These are phyloP conservation scores for Coemansia sp. DNA, from an alignment of 192 early-diverging fungal genomes.

Conservation along the genomic window DNA sequence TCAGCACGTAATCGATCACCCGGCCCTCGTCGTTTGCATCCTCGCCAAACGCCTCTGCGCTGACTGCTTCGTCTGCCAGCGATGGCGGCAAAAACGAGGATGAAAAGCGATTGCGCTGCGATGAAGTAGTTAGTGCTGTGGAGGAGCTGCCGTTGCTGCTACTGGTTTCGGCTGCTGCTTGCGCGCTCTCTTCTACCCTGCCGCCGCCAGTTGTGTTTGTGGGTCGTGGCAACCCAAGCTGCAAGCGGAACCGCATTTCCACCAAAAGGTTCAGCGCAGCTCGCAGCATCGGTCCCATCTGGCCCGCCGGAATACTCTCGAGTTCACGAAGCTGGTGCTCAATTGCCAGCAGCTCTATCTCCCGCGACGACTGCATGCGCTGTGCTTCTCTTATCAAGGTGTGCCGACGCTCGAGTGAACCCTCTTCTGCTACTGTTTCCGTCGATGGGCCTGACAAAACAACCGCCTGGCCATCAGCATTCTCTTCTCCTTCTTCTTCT, in stretches of 20 bases:
- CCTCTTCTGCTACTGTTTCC: not conserved
- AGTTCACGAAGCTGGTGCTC: slow-evolving; percentile 50
- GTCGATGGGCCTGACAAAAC: not conserved
- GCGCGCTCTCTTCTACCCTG: not conserved
- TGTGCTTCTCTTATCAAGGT: not conserved
- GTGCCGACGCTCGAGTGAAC: too few species aligned
- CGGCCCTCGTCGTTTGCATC: slow-evolving; percentile 31
- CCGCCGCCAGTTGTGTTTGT: not conserved
- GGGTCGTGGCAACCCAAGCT: slow-evolving; percentile 40
- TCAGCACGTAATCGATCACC: slow-evolving; percentile 44
- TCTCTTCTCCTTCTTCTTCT: not conserved
- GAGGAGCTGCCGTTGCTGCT: not conserved
- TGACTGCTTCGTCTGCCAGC: not conserved
- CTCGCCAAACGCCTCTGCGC: slow-evolving; percentile 25
- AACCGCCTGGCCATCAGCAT: not conserved
- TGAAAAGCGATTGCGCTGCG: not conserved
- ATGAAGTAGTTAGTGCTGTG: not conserved
- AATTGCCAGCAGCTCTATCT: slow-evolving; percentile 48
- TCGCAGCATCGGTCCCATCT: slow-evolving; percentile 50
- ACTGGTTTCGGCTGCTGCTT: not conserved
- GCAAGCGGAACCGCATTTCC: slow-evolving; percentile 54
- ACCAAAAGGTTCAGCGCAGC: slow-evolving; percentile 50
- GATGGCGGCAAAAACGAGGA: not conserved
- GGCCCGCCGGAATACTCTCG: slow-evolving; percentile 35
- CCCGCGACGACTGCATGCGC: slow-evolving; percentile 29